A percentile compares a stretch with the other conserved stretches of the same genome.
Conservation (phyloP, 306 rosid species). For the Rubus parviflorus region DNA sequence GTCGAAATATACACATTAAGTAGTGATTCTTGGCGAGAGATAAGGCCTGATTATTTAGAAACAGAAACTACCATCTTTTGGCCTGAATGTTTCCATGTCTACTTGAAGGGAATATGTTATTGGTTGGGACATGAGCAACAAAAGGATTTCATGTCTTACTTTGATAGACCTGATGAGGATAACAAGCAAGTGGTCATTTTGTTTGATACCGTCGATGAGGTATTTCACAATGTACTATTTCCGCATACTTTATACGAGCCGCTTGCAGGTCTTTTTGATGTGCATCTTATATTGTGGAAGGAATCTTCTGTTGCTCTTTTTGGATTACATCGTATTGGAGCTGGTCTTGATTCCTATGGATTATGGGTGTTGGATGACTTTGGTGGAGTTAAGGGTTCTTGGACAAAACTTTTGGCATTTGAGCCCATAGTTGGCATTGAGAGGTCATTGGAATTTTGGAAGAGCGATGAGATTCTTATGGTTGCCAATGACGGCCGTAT, state of each 20-base stretch:
- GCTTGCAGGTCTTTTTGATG: neutral
- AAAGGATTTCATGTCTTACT: neutral
- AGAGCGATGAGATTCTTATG: neutral
- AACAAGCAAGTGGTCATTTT: neutral
- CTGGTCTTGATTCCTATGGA: neutral
- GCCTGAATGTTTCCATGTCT: neutral
- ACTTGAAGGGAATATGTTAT: neutral
- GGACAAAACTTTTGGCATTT: neutral
- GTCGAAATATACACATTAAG: conserved; percentile 9
- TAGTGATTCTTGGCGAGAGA: conserved; percentile 9
- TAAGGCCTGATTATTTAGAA: neutral
- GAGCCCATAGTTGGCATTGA: neutral
- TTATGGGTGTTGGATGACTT: neutral
- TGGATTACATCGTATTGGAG: neutral
- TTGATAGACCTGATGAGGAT: neutral
- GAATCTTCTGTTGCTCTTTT: neutral
- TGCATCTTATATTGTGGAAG: neutral
- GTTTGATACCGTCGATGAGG: neutral
- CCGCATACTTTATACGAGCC: neutral
- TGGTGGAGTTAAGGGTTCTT: neutral
- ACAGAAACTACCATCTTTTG: neutral
- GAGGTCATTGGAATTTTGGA: neutral
- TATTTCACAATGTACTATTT: neutral
- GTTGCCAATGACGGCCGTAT: neutral
- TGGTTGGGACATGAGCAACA: neutral